These are phyloP conservation scores for Phytopythium delawarense DNA, from an alignment of 352 stramenopile genomes.

Conservation along the genomic window DNA sequence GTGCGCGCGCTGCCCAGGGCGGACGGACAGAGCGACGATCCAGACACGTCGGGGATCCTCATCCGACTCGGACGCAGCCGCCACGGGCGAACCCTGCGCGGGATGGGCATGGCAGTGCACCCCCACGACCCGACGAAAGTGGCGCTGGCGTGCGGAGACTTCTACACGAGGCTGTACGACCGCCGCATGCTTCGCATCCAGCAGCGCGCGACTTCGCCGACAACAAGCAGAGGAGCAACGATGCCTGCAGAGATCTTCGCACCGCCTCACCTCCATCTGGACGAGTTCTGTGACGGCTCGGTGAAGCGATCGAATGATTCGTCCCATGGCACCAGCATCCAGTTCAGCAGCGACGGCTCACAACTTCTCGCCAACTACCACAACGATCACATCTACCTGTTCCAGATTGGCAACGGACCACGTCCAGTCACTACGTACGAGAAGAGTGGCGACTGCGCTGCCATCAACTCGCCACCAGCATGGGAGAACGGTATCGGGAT, in stretches of 20 bases:
- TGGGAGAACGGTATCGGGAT: conserved; percentile 45
- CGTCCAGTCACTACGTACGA: conserved; percentile 9
- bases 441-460: conserved; percentile 8
- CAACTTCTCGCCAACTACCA: conserved; percentile 81
- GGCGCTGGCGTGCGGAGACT: conserved; percentile 69
- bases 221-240: conserved; percentile 27
- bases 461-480: not conserved
- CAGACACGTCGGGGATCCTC: conserved; percentile 44
- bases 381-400: conserved; percentile 85
- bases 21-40: conserved; percentile 25
- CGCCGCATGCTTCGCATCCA: conserved; percentile 69
- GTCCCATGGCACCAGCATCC: conserved; percentile 74
- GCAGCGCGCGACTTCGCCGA: conserved; percentile 15
- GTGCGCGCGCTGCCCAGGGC: conserved; percentile 45
- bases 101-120: conserved; percentile 72
- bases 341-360: conserved; percentile 64
- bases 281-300: conserved; percentile 35
- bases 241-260: conserved; percentile 61
- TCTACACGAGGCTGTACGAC: conserved; percentile 76
- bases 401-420: conserved; percentile 38
- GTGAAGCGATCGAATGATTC: conserved; percentile 44
- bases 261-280: conserved; percentile 72
- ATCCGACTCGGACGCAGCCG: conserved; percentile 62
- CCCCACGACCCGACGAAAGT: conserved; percentile 72
- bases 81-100: conserved; percentile 38